Evolutionary conservation across 352 stramenopile species (phyloP).

Genomic region (Pythium phragmitis): DNA sequence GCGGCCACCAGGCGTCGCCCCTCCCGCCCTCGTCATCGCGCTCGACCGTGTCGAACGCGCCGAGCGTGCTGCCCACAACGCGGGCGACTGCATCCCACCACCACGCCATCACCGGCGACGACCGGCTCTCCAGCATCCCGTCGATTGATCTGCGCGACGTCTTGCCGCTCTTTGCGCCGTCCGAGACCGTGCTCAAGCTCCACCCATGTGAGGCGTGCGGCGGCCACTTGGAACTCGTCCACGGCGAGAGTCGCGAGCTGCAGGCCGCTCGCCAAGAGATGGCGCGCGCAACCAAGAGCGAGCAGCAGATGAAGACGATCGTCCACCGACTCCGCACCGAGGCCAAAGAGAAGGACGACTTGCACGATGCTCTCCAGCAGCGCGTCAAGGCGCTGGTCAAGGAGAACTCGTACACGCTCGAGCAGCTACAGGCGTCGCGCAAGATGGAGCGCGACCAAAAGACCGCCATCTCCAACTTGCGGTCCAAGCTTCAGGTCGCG

Average conservation of each 20-base stretch:
- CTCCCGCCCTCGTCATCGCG: constrained; percentile 21
- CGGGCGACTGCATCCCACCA: background rate
- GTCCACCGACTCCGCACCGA: constrained; percentile 68
- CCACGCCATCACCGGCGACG: constrained; percentile 21
- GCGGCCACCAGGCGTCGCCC: background rate
- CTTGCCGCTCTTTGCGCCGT: constrained; percentile 67
- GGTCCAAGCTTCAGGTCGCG: constrained; percentile 67
- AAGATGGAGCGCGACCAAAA: constrained; percentile 81
- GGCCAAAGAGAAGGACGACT: constrained; percentile 68
- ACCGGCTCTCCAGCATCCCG: constrained; percentile 55
- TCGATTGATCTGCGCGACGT: constrained; percentile 71
- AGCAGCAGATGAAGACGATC: constrained; percentile 66
- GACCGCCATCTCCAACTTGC: constrained; percentile 52
- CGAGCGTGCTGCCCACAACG: background rate
- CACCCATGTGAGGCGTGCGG: constrained; percentile 74
- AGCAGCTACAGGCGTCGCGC: constrained; percentile 67
- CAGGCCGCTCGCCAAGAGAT: constrained; percentile 64
- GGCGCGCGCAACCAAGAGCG: constrained; percentile 56
- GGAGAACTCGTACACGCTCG: constrained; percentile 75
- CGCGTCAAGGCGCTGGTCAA: constrained; percentile 72
- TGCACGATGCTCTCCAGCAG: constrained; percentile 75
- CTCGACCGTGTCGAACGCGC: constrained; percentile 16
- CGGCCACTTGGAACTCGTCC: constrained; percentile 73
- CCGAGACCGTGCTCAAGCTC: constrained; percentile 70
- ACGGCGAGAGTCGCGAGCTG: constrained; percentile 80